Evolutionary conservation across 2,329 filamentous ascomycete species (phyloP), one percentile per base, ranked within the genome.

Genomic region (Pseudodiploospora longispora): DNA sequence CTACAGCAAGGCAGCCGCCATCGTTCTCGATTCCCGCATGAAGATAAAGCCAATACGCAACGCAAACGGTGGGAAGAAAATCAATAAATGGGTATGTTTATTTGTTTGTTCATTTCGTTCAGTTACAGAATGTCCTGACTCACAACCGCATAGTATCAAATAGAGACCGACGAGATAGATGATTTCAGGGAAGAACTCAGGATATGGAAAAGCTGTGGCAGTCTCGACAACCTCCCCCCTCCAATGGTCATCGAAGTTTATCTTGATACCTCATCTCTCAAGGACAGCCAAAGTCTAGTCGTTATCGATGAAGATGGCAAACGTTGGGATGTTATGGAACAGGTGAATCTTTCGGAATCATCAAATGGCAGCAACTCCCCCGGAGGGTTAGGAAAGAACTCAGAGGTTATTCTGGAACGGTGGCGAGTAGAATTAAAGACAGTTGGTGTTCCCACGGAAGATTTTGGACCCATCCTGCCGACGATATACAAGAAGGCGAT

Each of bases 401-500:
- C 81, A 44, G 85, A 94, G 60, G 79, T 98, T 45, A 74, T 96
- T 42, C 71, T 98, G 50, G 93, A 98, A 67, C 78, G 91, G 54
- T 98, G 93, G 93, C 83, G 75, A 46, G 77, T 98, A 51, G 84
- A 93, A 59, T 72, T 97, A 45, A 86, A 86, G 59, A 52, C 58
- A 32, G 52, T 52, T 41, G 49, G 78, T 79, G 72, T 46, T 60
- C 71, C 60, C 60, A 74, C 52, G 10, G 71, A 77, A 39, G 78
- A 78, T 59, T 87, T 82, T 59, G 77, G 76, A 6, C 70, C 71
- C 8, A 72, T 69, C 30, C 70, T 97, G 41, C 89, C 93, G 10
- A 91, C 87, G 42, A 82, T 95, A 47, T 98, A 98, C 74, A 98
- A 98, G 69, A 93, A 95, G 67, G 88, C 87, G 55, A 95, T 98